Percentiles rank a stretch among this genome's conserved stretches.
Conservation (phyloP, 108 stramenopile species). For the Schizochytrium sp. region DNA sequence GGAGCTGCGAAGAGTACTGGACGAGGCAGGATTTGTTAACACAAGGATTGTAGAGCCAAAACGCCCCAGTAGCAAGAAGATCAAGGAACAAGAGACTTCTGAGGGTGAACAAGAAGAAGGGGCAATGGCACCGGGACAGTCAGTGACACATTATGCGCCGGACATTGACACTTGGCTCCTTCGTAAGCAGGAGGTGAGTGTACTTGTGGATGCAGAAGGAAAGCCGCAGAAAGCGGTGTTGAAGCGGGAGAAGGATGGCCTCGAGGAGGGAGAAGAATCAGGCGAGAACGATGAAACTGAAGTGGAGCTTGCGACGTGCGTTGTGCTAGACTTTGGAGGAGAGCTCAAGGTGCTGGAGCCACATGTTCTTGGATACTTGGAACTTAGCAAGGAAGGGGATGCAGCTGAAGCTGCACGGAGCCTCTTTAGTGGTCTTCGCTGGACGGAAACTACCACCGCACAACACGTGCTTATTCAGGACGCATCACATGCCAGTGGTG, state of each 20-base stretch:
- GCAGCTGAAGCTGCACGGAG: slow-evolving; percentile 78
- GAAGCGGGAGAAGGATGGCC: not conserved
- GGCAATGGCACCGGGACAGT: slow-evolving; percentile 91
- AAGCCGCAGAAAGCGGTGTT: not conserved
- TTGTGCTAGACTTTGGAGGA: slow-evolving; percentile 87
- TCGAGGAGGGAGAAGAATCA: not conserved
- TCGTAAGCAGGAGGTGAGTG: slow-evolving; percentile 2
- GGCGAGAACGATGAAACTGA: slow-evolving; percentile 63
- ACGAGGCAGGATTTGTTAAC: not conserved
- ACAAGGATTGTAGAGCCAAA: not conserved
- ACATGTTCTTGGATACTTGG: slow-evolving; percentile 81
- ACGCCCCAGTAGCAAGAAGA: not conserved
- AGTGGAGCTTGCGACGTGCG: slow-evolving; percentile 71
- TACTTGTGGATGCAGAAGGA: not conserved
- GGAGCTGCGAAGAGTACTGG: slow-evolving; percentile 49
- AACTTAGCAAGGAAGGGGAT: slow-evolving; percentile 79
- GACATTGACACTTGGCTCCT: slow-evolving; percentile 84
- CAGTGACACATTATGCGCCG: slow-evolving; percentile 95
- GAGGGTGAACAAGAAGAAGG: slow-evolving; percentile 71
- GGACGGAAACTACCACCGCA: slow-evolving; percentile 79
- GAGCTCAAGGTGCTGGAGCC: slow-evolving; percentile 75
- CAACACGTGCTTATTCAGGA: slow-evolving; percentile 73
- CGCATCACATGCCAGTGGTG: slow-evolving; percentile 78
- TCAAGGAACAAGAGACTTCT: not conserved
- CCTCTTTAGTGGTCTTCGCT: slow-evolving; percentile 87